These are phyloP conservation scores for Diaporthe citriasiana DNA, from an alignment of 2,329 filamentous ascomycete species.

Conservation along the genomic window DNA sequence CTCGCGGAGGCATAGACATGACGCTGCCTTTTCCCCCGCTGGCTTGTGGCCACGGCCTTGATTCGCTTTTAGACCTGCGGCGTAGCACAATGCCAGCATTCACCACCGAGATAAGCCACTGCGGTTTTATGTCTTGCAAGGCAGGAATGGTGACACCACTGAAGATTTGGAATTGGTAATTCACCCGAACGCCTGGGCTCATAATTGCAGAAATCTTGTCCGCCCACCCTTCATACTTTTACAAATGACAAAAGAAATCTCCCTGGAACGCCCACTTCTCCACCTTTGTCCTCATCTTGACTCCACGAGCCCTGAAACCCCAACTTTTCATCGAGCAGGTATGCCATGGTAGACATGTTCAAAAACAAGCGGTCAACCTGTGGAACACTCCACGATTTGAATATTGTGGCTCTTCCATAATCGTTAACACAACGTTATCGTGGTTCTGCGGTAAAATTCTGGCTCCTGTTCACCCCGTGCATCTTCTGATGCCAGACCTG, in stretches of 20 bases:
- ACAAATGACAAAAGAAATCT: conserved; percentile 22
- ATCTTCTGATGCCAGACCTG: neutral
- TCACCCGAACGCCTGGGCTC: conserved; percentile 17
- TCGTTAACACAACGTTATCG: neutral
- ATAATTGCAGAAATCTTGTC: conserved; percentile 4
- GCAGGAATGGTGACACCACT: neutral
- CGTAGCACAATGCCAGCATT: neutral
- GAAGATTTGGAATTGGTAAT: conserved; percentile 3
- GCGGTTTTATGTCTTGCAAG: neutral
- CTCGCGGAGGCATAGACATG: conserved; percentile 21
- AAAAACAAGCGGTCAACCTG: neutral
- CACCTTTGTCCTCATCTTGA: neutral
- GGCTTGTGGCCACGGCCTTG: too few relatives aligned
- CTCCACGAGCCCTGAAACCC: neutral
- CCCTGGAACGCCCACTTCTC: conserved; percentile 6
- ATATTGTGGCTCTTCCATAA: neutral
- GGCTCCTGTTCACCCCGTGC: neutral
- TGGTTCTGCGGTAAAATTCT: neutral
- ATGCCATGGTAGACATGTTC: neutral
- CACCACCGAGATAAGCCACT: neutral
- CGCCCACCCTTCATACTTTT: neutral
- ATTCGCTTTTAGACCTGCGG: neutral
- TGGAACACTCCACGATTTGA: neutral
- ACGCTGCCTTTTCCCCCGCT: neutral
- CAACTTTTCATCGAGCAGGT: neutral